These are phyloP conservation scores for Orobanche coerulescens DNA, from an alignment of 257 asterid genomes.

Conservation along the genomic window DNA sequence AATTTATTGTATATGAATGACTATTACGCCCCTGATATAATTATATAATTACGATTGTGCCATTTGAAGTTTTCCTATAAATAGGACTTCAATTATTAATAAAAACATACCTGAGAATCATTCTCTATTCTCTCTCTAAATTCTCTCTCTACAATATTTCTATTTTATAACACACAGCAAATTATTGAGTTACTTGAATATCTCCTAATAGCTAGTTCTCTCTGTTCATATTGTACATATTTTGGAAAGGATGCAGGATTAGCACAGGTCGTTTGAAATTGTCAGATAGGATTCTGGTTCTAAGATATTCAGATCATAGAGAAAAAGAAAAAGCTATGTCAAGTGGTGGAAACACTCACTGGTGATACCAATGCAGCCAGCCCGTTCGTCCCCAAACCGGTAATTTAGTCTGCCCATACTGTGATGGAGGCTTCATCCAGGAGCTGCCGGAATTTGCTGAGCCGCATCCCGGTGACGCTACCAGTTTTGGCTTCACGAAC, in stretches of 20 bases:
- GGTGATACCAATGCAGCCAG: constrained; percentile 82
- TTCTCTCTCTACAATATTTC: too few relatives aligned
- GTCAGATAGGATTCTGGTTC: not conserved
- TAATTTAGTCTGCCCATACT: constrained; percentile 52
- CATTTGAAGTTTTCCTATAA: too few relatives aligned
- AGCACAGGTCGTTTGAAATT: constrained; percentile 17
- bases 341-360: constrained; percentile 60
- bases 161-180: too few relatives aligned
- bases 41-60: too few relatives aligned
- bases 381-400: constrained; percentile 46
- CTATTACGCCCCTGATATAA: too few relatives aligned
- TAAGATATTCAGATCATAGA: not conserved
- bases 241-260: constrained; percentile 27
- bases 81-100: too few relatives aligned
- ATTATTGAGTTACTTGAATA: too few relatives aligned
- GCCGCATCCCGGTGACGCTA: constrained; percentile 28
- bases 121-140: too few relatives aligned
- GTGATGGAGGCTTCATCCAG: constrained; percentile 75
- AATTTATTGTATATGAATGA: too few relatives aligned
- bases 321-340: constrained; percentile 34
- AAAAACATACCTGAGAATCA: too few relatives aligned
- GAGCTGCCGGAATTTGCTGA: constrained; percentile 54
- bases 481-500: constrained; percentile 31
- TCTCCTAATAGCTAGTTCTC: not conserved
- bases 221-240: too few relatives aligned